phyloP scores from a whole-genome alignment of 306 rosid species.

The Vachellia pachyceras region DNA sequence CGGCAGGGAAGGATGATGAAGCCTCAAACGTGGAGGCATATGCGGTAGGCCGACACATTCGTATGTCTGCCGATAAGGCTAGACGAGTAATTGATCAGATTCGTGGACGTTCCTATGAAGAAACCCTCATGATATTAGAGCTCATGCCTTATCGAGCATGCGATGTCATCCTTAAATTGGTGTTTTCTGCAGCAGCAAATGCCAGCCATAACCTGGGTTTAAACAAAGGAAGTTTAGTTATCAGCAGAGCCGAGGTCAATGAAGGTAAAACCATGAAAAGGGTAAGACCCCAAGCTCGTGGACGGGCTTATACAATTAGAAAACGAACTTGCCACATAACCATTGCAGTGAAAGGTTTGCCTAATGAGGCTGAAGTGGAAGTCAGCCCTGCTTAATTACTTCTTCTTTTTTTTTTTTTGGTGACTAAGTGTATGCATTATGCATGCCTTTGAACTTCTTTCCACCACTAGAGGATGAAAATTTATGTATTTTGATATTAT shows the following conservation, averaged over 20 bases:
- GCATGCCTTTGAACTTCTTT: constrained; percentile 29
- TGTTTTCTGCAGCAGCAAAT: constrained; percentile 61
- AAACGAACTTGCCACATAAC: constrained; percentile 59
- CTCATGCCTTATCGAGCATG: constrained; percentile 5
- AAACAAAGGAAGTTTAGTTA: constrained; percentile 50
- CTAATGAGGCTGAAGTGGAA: constrained; percentile 40
- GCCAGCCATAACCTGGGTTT: constrained; percentile 59
- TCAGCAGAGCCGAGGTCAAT: constrained; percentile 56
- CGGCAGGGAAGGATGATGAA: constrained; percentile 52
- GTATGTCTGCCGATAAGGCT: constrained; percentile 56
- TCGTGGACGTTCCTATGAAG: not conserved
- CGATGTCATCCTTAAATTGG: constrained; percentile 50
- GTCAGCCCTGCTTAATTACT: constrained; percentile 42
- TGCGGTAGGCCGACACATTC: constrained; percentile 50
- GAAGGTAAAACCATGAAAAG: constrained; percentile 58
- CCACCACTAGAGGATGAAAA: constrained; percentile 20
- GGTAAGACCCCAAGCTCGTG: constrained; percentile 48
- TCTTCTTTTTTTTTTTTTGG: not conserved
- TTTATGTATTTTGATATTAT: constrained; percentile 41
- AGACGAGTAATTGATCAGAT: constrained; percentile 40
- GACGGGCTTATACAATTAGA: constrained; percentile 41
- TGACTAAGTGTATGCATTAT: not conserved
- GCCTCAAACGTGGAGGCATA: constrained; percentile 44
- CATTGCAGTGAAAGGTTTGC: constrained; percentile 49
- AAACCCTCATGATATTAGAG: not conserved